Evolutionary conservation across 176 grass and related monocot genomes (phyloP), one percentile per base, ranked within the genome.

Genomic region (Carex myosuroides): DNA sequence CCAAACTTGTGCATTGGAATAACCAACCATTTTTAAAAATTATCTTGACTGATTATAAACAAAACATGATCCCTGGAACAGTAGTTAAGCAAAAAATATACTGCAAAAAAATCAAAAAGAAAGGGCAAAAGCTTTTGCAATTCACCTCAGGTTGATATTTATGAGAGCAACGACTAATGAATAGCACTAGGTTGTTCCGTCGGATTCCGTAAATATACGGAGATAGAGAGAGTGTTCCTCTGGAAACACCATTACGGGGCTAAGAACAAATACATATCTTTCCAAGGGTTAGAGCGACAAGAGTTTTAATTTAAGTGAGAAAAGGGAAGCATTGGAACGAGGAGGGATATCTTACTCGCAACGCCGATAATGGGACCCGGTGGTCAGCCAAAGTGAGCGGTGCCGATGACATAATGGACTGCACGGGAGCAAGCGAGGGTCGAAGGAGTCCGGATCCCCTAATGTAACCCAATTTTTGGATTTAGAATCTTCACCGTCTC

Each of bases 81-180:
- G 37, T 60, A 64, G 32, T 56, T 41, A 17, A 22, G 67, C 13
- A 44, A 29, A 75, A 75, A 54, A 64, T 33, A 64, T 30, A 30
- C 24, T 29, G 20, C 62, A 70, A 42, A 44, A 6, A 70, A 67
- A 67, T 3, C 22, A 30, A 60, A 33, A 42, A 18, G 21, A 60
- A 13, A 41, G 54, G 37, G 9, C 46, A 60, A 78, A 76, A 74
- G 24, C 5, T 57, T 18, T 74, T 21, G 55, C 60, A 81, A 74
- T 42, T 81, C 29, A 89, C 88, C 79, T 89, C 79, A 22, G 16
- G 4, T 20, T 66, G 58, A 66, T 86, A 79, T 18, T 70, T 61
- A 41, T 59, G 11, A 74, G 79, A 89, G 60, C 84, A 79, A 13
- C 79, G 14, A 70, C 41, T 79, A 13, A 65, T 5, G 18, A 65